Evolutionary conservation across 805 yeast genomes (phyloP).

Genomic region (Metschnikowia proteae): DNA sequence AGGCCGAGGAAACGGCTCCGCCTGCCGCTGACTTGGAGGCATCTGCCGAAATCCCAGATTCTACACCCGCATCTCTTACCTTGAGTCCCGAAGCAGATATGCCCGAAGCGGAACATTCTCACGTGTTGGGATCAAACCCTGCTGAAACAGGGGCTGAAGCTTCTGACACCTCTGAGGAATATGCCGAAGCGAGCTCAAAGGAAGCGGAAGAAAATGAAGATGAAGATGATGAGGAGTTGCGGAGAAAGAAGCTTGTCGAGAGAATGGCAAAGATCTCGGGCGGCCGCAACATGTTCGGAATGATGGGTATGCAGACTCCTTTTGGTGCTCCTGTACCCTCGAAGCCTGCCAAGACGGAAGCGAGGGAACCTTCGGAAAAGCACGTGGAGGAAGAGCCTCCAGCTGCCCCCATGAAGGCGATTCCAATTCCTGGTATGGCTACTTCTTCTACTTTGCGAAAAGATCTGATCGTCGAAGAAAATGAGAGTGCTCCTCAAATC

Average conservation of each 20-base stretch:
- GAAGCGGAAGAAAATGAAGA: constrained; percentile 45
- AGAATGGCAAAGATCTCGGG: constrained; percentile 97
- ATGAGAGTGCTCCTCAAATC: background rate
- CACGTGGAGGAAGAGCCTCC: background rate
- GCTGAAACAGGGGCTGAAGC: background rate
- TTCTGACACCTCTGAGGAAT: background rate
- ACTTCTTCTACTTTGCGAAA: background rate
- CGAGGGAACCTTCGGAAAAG: constrained; percentile 7
- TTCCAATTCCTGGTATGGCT: constrained; percentile 14
- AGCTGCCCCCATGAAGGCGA: constrained; percentile 3
- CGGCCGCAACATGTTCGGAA: constrained; percentile 74
- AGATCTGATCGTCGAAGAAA: background rate
- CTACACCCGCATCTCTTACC: background rate
- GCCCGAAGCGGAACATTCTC: background rate
- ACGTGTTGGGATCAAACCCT: background rate
- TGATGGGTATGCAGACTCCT: constrained; percentile 53
- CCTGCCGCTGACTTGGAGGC: constrained; percentile 15
- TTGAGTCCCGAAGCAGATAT: background rate
- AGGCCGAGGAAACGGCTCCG: background rate
- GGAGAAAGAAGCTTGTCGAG: constrained; percentile 74
- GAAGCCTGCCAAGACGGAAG: constrained; percentile 10
- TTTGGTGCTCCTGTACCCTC: constrained; percentile 27
- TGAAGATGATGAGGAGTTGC: constrained; percentile 72
- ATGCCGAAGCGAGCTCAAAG: constrained; percentile 17
- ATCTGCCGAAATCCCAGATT: background rate